These are phyloP conservation scores for Fusarium sp. DNA, from an alignment of 2,329 filamentous ascomycete species.

Conservation along the genomic window DNA sequence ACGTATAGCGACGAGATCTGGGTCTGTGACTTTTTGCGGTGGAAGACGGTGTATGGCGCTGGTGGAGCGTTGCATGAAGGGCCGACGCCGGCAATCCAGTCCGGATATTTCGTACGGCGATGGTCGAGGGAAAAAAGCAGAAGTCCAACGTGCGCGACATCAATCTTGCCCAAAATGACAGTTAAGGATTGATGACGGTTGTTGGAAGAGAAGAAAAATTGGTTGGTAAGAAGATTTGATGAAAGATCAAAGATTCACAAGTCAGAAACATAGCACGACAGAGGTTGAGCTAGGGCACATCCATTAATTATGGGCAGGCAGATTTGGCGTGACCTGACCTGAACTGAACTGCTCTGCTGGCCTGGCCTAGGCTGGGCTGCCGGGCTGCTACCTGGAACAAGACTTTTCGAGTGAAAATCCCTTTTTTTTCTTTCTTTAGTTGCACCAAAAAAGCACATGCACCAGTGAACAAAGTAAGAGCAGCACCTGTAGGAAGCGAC, in stretches of 20 bases:
- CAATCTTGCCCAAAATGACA: slow-evolving; percentile 24
- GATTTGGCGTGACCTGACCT: slow-evolving; percentile 23
- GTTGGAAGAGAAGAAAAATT: not conserved
- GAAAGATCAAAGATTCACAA: slow-evolving; percentile 17
- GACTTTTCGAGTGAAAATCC: slow-evolving; percentile 20
- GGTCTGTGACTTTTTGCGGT: slow-evolving; percentile 28
- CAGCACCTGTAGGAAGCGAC: slow-evolving; percentile 12
- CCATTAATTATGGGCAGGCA: slow-evolving; percentile 33
- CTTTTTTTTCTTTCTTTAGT: not conserved
- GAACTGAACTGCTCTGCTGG: not conserved
- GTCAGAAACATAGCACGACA: slow-evolving; percentile 16
- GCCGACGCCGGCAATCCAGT: slow-evolving; percentile 15
- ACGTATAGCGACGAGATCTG: slow-evolving; percentile 32
- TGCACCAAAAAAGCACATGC: not conserved
- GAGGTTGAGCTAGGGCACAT: slow-evolving; percentile 27
- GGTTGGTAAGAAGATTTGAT: slow-evolving; percentile 8
- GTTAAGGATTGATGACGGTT: not conserved
- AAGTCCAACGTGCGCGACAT: slow-evolving; percentile 15
- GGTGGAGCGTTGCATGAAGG: slow-evolving; percentile 29
- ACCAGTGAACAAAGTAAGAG: not conserved
- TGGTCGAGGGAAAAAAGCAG: not conserved
- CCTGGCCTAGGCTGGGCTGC: not conserved
- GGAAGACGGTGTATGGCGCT: slow-evolving; percentile 13
- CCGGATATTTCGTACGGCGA: not conserved
- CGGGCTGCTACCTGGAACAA: slow-evolving; percentile 1